Percentiles rank a stretch among this genome's conserved stretches.
phyloP scores from a whole-genome alignment of 1,284 basidiomycete species.

The Omphalotus olearius region DNA sequence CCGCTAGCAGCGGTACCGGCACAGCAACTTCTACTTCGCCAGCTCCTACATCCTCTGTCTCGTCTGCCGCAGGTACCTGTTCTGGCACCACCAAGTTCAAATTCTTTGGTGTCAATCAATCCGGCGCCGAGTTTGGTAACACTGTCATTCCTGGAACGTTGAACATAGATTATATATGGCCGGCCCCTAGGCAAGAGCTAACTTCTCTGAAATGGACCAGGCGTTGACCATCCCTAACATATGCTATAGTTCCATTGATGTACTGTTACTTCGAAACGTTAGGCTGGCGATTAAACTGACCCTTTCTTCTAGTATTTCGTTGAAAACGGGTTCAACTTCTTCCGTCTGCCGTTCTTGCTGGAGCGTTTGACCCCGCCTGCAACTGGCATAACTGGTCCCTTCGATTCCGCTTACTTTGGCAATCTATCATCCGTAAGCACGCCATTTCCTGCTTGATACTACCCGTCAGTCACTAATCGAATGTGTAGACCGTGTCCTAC shows the following conservation, averaged over 20 bases:
- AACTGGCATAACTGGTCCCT: conserved; percentile 48
- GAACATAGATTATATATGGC: conserved; percentile 19
- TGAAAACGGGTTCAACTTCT: conserved; percentile 54
- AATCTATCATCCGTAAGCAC: conserved; percentile 40
- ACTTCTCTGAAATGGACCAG: not conserved
- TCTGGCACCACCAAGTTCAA: conserved; percentile 51
- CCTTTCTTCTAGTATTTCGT: conserved; percentile 42
- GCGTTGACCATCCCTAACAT: not conserved
- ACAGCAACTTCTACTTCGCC: conserved; percentile 17
- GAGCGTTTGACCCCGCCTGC: conserved; percentile 52
- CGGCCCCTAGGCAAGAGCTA: conserved; percentile 17
- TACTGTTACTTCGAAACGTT: conserved; percentile 9
- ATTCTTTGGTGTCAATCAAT: conserved; percentile 60
- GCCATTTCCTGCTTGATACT: not conserved
- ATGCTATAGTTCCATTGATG: conserved; percentile 14
- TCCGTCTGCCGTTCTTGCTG: conserved; percentile 58
- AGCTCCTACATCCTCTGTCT: conserved; percentile 15
- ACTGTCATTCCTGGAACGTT: conserved; percentile 38
- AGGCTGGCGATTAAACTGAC: conserved; percentile 11
- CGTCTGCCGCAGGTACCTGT: conserved; percentile 26
- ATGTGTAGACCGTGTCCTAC: conserved; percentile 46
- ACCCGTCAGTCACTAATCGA: not conserved
- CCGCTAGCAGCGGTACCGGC: conserved; percentile 5
- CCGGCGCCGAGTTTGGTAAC: conserved; percentile 56
- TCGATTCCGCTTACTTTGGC: conserved; percentile 48